Conservation (phyloP, 2,329 filamentous ascomycete genomes). For the Bipolaris oryzae region DNA sequence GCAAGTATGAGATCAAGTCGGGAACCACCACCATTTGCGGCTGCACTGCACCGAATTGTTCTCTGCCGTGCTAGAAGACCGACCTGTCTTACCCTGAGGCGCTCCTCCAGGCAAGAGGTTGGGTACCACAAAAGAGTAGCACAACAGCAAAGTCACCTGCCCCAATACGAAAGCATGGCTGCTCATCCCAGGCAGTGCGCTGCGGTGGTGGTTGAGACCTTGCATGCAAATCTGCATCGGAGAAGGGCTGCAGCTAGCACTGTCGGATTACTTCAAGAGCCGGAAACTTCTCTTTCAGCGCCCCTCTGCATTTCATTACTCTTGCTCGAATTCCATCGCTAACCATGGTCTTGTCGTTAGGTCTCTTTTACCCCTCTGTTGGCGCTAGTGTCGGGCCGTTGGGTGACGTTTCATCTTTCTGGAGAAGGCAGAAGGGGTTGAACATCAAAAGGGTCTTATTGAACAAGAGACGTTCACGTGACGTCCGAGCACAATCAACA, state of each 20-base stretch:
- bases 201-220: constrained; percentile 39
- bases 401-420: constrained; percentile 38
- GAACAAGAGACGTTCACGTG: constrained; percentile 35
- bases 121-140: constrained; percentile 41
- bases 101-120: constrained; percentile 37
- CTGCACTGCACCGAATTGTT: constrained; percentile 4
- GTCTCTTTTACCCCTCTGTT: constrained; percentile 46
- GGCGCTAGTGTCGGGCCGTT: constrained; percentile 45
- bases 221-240: constrained; percentile 40
- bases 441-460: constrained; percentile 39
- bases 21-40: background rate
- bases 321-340: constrained; percentile 34
- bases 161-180: constrained; percentile 40
- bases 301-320: constrained; percentile 28
- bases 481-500: constrained; percentile 35
- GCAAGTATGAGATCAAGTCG: background rate
- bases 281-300: constrained; percentile 34
- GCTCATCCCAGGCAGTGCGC: constrained; percentile 26
- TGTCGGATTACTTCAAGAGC: constrained; percentile 42
- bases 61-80: constrained; percentile 16
- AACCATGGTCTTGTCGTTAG: constrained; percentile 50
- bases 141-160: constrained; percentile 44
- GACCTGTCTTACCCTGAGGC: constrained; percentile 29
- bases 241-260: constrained; percentile 36
- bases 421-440: constrained; percentile 40